Evolutionary conservation across 345 rosid genomes (phyloP), one percentile per base, ranked within the genome.

Genomic region (Brassica juncea): DNA sequence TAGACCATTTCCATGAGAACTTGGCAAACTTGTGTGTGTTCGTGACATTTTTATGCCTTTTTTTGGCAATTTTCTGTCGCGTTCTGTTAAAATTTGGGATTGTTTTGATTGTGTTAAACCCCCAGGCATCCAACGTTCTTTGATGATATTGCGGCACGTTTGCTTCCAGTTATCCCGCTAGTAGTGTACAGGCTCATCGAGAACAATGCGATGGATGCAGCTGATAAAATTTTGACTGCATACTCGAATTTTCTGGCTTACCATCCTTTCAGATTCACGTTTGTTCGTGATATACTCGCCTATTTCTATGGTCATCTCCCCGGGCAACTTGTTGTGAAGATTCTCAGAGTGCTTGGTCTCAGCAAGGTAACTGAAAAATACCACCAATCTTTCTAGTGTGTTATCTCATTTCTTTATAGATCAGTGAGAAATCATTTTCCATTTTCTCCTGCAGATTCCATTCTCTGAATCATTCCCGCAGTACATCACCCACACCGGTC

Each of bases 271-370:
- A 88, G 98, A 84, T 95, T 93, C 84, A 82, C 97, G 80, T 90
- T 95, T 87, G 99, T 95, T 66, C 97, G 98, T 76, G 99, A 95
- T 76, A 91, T 90, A 79, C 98, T 95, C 23, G 96, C 99, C 47
- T 95, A 95, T 82, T 95, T 95, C 75, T 93, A 93, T 80, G 97
- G 97, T 66, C 91, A 90, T 85, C 97, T 95, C 77, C 90, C 94
- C 60, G 90, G 89, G 77, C 92, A 88, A 82, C 89, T 93, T 30
- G 85, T 88, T 73, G 83, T 91, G 25, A 83, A 91, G 68, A 88
- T 95, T 80, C 85, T 95, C 72, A 87, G 85, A 31, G 90, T 95
- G 52, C 92, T 95, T 75, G 99, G 93, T 86, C 88, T 91, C 64
- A 82, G 83, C 86, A 95, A 95, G 57, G 57, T 49, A 49, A 5